A percentile compares a stretch with the other conserved stretches of the same genome.
Evolutionary conservation across 2,329 filamentous ascomycete species (phyloP).

Genomic region (Apiospora kogelbergensis): DNA sequence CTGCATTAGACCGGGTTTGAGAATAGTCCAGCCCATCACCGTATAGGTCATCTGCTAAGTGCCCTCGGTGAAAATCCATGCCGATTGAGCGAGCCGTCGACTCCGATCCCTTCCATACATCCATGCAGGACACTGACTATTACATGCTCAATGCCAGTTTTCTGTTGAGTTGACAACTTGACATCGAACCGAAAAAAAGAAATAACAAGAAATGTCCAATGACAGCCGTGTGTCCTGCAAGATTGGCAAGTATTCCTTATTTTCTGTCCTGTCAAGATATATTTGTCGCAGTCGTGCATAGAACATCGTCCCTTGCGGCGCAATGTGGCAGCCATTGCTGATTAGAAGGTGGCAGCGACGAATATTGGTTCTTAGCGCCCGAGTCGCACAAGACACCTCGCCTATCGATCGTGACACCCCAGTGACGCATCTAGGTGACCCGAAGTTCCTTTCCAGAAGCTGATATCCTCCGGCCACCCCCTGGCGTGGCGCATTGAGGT

Average conservation of each 20-base stretch:
- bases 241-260: neutral
- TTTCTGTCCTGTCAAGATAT: neutral
- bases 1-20: neutral
- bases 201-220: too few species aligned
- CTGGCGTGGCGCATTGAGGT: neutral
- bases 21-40: too few species aligned
- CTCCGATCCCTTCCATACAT: too few species aligned
- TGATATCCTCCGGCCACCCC: neutral
- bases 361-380: neutral
- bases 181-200: too few species aligned
- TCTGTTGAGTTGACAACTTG: too few species aligned
- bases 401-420: neutral
- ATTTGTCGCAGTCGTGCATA: neutral
- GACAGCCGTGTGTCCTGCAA: neutral
- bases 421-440: neutral
- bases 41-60: too few species aligned
- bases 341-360: neutral
- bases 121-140: too few species aligned
- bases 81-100: too few species aligned
- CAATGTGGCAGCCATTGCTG: neutral
- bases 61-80: too few species aligned
- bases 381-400: neutral
- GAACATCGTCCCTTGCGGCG: neutral
- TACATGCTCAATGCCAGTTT: too few species aligned
- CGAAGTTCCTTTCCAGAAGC: neutral